Percentiles rank a stretch among this genome's conserved stretches.
Conservation (phyloP, 2,329 filamentous ascomycete genomes). For the Paramyrothecium sp. region DNA sequence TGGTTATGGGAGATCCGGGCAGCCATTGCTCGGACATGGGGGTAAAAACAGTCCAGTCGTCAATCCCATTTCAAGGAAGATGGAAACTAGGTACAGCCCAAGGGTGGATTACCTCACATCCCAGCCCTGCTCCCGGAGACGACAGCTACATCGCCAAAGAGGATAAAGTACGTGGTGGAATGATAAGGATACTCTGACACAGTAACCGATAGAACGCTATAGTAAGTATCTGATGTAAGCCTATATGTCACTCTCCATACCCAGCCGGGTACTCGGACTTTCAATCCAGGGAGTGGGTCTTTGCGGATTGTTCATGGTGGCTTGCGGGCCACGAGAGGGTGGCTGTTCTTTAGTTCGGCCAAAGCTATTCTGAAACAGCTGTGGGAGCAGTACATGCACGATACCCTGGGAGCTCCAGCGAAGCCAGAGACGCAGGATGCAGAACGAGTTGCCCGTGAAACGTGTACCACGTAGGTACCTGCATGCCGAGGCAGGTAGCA, state of each 20-base stretch:
- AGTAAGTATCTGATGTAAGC: too few relatives aligned
- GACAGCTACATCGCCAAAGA: too few relatives aligned
- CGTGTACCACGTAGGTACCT: too few relatives aligned
- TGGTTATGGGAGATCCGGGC: not conserved
- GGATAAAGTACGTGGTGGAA: too few relatives aligned
- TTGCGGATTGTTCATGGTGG: conserved; percentile 20
- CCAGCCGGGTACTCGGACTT: not conserved
- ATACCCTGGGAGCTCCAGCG: too few relatives aligned
- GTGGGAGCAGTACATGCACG: not conserved
- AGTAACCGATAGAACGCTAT: too few relatives aligned
- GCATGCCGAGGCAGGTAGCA: too few relatives aligned
- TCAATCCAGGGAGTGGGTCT: not conserved
- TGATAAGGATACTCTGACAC: too few relatives aligned
- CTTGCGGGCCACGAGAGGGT: conserved; percentile 1
- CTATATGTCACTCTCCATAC: too few relatives aligned
- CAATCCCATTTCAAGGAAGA: not conserved
- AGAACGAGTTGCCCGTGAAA: too few relatives aligned
- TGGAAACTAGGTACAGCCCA: not conserved
- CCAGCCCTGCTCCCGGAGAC: too few relatives aligned
- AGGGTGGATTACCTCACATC: not conserved
- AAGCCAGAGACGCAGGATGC: not conserved
- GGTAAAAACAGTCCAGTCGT: not conserved
- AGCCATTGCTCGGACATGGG: not conserved
- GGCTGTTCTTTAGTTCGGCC: not conserved
- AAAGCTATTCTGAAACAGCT: not conserved